Evolutionary conservation across 2,329 filamentous ascomycete species (phyloP), one percentile per base, ranked within the genome.

Genomic region (Alternaria dauci): DNA sequence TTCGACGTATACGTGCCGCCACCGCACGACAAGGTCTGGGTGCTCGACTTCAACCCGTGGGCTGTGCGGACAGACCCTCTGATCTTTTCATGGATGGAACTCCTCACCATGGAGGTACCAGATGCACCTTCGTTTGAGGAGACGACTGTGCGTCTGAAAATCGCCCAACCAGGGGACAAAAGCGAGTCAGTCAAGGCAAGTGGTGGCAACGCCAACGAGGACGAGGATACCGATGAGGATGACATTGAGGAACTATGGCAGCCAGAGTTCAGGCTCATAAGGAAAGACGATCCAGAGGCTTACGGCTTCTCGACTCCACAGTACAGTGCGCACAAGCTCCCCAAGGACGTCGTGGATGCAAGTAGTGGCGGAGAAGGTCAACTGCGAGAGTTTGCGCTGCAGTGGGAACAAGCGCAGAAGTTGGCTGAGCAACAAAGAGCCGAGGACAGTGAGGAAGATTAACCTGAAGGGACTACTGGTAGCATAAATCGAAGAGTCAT

Each of bases 41-140:
- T 99, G 11, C 90, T 99, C 50, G 95, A 99, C 75, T 91, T 99
- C 73, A 98, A 98, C 73, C 93, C 95, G 0, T 99, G 94, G 92
- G 94, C 94, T 1, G 87, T 88, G 42, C 85, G 92, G 61, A 99
- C 95, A 0, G 95, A 99, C 80, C 90, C 92, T 5, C 79, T 98
- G 44, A 83, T 97, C 1, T 99, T 97, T 76, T 90, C 89, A 43
- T 99, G 95, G 95, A 77, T 90, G 62, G 94, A 98, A 80, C 84
- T 99, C 41, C 82, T 98, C 59, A 88, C 87, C 0, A 86, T 92
- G 81, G 84, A 88, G 36, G 87, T 91, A 8, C 85, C 87, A 1
- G 59, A 64, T 8, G 20, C 43, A 11, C 47, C 46, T 30, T 16
- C 46, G 6, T 25, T 36, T 8, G 61, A 61, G 8, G 67, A 71